A percentile compares a stretch with the other conserved stretches of the same genome.
phyloP scores from a whole-genome alignment of 345 rosid genomes.

The Eucalyptus tenuipes region DNA sequence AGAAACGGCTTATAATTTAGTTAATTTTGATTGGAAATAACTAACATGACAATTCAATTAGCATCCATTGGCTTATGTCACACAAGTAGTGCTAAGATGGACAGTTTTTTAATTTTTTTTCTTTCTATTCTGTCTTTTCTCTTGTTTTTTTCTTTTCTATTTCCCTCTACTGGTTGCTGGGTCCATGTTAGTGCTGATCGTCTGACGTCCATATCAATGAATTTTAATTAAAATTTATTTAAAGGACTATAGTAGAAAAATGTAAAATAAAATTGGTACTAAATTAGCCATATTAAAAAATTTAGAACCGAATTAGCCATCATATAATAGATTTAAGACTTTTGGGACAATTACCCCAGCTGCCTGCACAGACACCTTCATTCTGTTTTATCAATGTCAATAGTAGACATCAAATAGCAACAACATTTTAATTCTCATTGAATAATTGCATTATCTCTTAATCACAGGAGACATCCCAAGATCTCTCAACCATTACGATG shows the following conservation, averaged over 20 bases:
- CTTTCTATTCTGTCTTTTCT: neutral
- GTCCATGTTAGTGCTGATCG: neutral
- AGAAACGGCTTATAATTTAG: too few relatives aligned
- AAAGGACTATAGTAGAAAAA: too few relatives aligned
- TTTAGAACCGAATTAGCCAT: neutral
- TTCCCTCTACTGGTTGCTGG: neutral
- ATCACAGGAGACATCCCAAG: neutral
- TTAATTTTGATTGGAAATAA: too few relatives aligned
- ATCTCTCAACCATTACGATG: neutral
- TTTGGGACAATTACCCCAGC: neutral
- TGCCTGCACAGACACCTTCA: neutral
- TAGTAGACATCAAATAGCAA: neutral
- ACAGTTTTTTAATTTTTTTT: too few relatives aligned
- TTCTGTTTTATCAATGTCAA: neutral
- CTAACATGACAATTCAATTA: too few relatives aligned
- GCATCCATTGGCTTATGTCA: neutral
- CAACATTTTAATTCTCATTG: neutral
- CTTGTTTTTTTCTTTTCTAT: neutral
- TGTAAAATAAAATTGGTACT: too few relatives aligned
- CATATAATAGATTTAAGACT: neutral
- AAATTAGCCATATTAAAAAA: too few relatives aligned
- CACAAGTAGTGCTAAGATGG: neutral
- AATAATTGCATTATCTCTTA: neutral
- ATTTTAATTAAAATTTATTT: too few relatives aligned
- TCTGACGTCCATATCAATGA: too few relatives aligned